These are phyloP conservation scores for Globisporangium cystogenes DNA, from an alignment of 352 stramenopile genomes.

Conservation along the genomic window DNA sequence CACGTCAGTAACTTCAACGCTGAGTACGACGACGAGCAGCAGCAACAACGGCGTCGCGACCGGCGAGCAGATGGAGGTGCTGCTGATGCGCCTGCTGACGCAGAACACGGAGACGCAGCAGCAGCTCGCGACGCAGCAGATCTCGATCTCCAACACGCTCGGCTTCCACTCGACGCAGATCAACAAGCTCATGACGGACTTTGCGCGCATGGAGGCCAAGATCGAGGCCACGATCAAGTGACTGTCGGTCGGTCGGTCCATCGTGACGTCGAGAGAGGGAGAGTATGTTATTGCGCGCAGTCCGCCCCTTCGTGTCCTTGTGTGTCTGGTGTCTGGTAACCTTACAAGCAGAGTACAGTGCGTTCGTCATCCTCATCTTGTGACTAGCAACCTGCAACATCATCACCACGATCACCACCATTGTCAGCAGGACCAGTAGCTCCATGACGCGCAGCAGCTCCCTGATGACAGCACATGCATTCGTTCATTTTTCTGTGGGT, in stretches of 20 bases:
- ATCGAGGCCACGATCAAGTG: slow-evolving; percentile 44
- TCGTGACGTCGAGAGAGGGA: neutral
- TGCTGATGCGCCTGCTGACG: slow-evolving; percentile 77
- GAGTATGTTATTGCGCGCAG: slow-evolving; percentile 9
- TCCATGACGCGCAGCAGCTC: too few species aligned
- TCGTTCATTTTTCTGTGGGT: neutral
- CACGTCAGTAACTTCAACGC: too few species aligned
- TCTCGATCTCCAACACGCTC: slow-evolving; percentile 57
- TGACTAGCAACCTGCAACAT: too few species aligned
- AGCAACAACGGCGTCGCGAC: slow-evolving; percentile 1
- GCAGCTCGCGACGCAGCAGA: slow-evolving; percentile 72
- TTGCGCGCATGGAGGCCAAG: slow-evolving; percentile 76
- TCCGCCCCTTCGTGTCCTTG: neutral
- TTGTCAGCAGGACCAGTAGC: too few species aligned
- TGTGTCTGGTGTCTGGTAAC: neutral
- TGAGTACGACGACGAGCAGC: neutral
- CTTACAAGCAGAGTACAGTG: too few species aligned
- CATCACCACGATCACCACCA: too few species aligned
- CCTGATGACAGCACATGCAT: neutral
- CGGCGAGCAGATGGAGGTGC: slow-evolving; percentile 52
- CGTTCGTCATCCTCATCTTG: too few species aligned
- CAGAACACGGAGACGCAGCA: slow-evolving; percentile 83
- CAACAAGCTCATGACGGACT: slow-evolving; percentile 65
- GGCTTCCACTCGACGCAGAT: slow-evolving; percentile 68
- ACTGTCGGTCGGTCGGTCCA: neutral